Evolutionary conservation across 306 rosid genomes (phyloP).

Genomic region (Acacia melanoxylon): DNA sequence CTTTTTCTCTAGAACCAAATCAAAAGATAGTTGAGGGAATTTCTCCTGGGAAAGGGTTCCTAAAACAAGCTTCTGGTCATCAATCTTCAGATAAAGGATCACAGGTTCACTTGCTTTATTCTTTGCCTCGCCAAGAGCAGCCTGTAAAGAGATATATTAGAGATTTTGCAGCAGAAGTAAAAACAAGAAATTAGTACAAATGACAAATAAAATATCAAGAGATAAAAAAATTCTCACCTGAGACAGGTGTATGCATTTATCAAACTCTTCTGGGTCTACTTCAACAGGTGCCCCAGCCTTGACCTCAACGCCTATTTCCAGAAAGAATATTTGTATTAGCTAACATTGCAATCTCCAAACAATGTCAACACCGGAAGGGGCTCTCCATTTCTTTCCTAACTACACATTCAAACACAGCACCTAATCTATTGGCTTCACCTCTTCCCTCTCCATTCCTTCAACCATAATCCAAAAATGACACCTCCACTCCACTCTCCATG

Average conservation of each 20-base stretch:
- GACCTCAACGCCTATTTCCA: constrained; percentile 76
- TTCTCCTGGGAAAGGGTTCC: constrained; percentile 61
- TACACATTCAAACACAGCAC: background rate
- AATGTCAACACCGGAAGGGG: background rate
- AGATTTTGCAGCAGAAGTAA: background rate
- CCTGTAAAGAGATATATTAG: constrained; percentile 37
- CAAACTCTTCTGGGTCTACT: constrained; percentile 33
- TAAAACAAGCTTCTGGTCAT: constrained; percentile 57
- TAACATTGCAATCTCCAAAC: background rate
- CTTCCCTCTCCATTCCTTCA: background rate
- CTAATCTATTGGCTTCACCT: background rate
- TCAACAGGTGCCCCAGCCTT: constrained; percentile 60
- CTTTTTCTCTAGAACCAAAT: constrained; percentile 62
- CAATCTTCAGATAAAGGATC: constrained; percentile 47
- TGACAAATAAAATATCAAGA: background rate
- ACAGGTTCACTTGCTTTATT: constrained; percentile 53
- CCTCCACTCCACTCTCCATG: background rate
- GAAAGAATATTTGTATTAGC: background rate
- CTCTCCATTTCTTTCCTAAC: background rate
- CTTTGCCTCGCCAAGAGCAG: constrained; percentile 65
- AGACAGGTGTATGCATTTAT: constrained; percentile 60
- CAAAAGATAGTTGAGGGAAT: constrained; percentile 62
- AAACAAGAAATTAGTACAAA: background rate
- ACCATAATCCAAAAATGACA: background rate
- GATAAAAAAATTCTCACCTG: constrained; percentile 48